These are phyloP conservation scores for Filosporella fistucella DNA, from an alignment of 495 filamentous ascomycete species.

Conservation along the genomic window DNA sequence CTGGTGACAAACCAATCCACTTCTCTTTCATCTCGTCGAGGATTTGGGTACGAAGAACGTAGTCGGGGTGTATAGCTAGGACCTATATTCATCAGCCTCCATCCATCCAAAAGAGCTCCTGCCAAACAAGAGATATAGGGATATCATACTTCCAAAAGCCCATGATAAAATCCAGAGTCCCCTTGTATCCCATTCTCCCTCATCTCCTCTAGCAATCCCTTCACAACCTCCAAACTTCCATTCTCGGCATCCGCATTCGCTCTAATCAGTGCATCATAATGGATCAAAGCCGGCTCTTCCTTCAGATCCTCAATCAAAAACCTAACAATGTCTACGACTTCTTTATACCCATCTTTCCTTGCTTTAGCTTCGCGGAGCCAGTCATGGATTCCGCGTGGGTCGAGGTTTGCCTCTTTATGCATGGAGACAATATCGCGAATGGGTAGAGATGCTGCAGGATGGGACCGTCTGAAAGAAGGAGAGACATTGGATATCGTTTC, in stretches of 20 bases:
- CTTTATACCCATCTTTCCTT: constrained; percentile 27
- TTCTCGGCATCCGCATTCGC: constrained; percentile 58
- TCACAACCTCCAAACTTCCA: constrained; percentile 60
- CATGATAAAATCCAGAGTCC: constrained; percentile 64
- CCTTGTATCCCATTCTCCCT: constrained; percentile 48
- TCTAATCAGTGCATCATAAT: constrained; percentile 71
- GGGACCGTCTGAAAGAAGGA: too few relatives aligned
- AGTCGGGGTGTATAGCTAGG: constrained; percentile 81
- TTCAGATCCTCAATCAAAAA: constrained; percentile 57
- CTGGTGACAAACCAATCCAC: constrained; percentile 61
- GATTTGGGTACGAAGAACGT: constrained; percentile 66
- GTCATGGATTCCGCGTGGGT: constrained; percentile 34
- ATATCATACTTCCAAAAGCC: too few relatives aligned
- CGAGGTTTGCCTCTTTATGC: background rate
- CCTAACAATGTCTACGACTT: constrained; percentile 37
- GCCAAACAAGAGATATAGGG: too few relatives aligned
- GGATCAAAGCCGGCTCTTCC: constrained; percentile 56
- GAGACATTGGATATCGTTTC: background rate
- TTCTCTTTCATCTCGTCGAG: constrained; percentile 63
- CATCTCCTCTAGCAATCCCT: constrained; percentile 66
- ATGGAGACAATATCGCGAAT: background rate
- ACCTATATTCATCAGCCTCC: constrained; percentile 47
- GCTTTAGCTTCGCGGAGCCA: constrained; percentile 34
- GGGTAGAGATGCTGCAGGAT: background rate
- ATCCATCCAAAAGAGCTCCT: background rate